phyloP scores from a whole-genome alignment of 768 basidiomycete genomes.

The Boletus barrowsii region DNA sequence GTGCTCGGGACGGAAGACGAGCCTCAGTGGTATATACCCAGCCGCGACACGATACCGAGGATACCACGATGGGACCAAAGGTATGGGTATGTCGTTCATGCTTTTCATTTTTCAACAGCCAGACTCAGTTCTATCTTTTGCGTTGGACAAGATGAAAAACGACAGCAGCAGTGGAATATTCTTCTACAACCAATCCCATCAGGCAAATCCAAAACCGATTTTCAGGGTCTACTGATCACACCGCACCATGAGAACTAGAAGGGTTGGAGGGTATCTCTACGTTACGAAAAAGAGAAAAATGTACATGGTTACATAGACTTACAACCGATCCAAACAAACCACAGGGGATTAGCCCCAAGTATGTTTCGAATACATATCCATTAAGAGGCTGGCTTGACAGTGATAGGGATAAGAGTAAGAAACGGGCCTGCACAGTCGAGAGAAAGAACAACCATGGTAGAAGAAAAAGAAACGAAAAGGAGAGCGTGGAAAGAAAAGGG shows the following conservation, averaged over 20 bases:
- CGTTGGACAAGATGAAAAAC: no score
- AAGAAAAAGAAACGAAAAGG: constrained; percentile 1
- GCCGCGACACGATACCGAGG: not conserved
- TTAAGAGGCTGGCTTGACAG: constrained; percentile 10
- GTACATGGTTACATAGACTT: constrained; percentile 26
- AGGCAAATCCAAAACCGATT: no score
- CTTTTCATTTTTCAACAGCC: no score
- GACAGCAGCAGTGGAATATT: no score
- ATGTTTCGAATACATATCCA: constrained; percentile 19
- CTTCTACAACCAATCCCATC: no score
- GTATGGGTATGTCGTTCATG: not conserved
- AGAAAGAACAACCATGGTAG: constrained; percentile 12
- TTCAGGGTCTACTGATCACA: no score
- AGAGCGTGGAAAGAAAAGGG: not conserved
- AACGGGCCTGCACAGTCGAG: constrained; percentile 8
- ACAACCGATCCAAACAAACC: constrained; percentile 14
- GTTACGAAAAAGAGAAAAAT: constrained; percentile 3
- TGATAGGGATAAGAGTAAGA: constrained; percentile 7
- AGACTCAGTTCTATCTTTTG: no score
- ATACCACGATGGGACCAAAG: not conserved
- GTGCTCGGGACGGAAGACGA: not conserved
- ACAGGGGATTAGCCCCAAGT: constrained; percentile 1
- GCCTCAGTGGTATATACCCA: not conserved
- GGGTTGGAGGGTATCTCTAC: constrained; percentile 28
- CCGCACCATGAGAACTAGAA: not conserved